Conservation (phyloP, 2,329 filamentous ascomycete species). For the Pseudogymnoascus sp. region DNA sequence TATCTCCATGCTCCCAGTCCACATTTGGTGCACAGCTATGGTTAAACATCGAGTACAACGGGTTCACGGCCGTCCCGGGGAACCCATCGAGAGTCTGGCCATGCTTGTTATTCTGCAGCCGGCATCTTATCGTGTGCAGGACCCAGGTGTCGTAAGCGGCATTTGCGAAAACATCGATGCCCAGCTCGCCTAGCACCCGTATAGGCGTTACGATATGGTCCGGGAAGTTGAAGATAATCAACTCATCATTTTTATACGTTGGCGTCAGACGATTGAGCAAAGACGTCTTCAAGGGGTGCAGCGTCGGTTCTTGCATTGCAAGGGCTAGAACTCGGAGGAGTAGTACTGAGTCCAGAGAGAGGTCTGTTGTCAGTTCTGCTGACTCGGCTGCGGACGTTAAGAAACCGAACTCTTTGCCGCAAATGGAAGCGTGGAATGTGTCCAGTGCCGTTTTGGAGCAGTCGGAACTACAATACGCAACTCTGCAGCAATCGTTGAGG, state of each 20-base stretch:
- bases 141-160: conserved; percentile 26
- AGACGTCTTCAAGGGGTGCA: conserved; percentile 24
- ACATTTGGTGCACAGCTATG: conserved; percentile 30
- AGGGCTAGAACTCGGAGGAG: conserved; percentile 26
- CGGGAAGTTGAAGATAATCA: conserved; percentile 26
- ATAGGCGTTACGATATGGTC: conserved; percentile 26
- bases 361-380: conserved; percentile 18
- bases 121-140: conserved; percentile 28
- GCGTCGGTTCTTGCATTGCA: conserved; percentile 20
- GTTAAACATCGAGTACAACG: conserved; percentile 28
- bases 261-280: conserved; percentile 27
- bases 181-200: conserved; percentile 25
- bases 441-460: conserved; percentile 23
- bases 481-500: conserved; percentile 21
- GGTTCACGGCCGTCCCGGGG: conserved; percentile 26
- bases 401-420: conserved; percentile 26
- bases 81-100: conserved; percentile 21
- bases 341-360: conserved; percentile 25
- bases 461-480: conserved; percentile 23
- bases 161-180: conserved; percentile 25
- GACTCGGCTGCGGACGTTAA: conserved; percentile 19
- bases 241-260: conserved; percentile 22
- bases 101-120: conserved; percentile 30
- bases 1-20: conserved; percentile 23
- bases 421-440: conserved; percentile 25